Percentiles rank a stretch among this genome's conserved stretches.
These are phyloP conservation scores for Claviceps maximensis DNA, from an alignment of 2,329 filamentous ascomycete species.

Conservation along the genomic window DNA sequence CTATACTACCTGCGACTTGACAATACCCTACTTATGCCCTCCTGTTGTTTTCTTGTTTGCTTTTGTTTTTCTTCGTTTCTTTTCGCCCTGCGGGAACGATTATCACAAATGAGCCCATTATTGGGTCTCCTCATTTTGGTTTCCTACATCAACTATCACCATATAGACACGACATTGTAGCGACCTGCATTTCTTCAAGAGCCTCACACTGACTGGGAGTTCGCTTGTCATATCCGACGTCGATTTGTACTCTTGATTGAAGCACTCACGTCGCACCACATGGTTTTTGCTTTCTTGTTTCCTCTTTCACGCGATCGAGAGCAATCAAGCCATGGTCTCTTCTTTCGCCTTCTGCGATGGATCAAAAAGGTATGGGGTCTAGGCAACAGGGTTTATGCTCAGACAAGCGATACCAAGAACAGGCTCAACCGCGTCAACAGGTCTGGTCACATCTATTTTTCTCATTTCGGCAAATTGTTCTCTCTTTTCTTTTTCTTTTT, in stretches of 20 bases:
- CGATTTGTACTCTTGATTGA: conserved; percentile 1
- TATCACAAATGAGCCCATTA: neutral
- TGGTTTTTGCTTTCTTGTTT: neutral
- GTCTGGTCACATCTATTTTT: neutral
- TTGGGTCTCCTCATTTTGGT: neutral
- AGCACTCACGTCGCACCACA: neutral
- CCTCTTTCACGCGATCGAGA: neutral
- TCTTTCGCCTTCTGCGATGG: neutral
- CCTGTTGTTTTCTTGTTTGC: neutral
- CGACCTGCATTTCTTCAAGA: conserved; percentile 12
- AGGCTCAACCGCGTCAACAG: neutral
- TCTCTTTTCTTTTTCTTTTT: neutral
- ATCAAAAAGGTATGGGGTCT: neutral
- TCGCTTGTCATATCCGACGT: neutral
- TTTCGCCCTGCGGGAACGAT: neutral
- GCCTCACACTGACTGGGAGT: conserved; percentile 2
- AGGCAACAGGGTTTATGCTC: neutral
- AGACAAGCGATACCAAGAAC: neutral
- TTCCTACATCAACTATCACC: neutral
- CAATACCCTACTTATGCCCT: neutral
- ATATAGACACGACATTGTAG: conserved; percentile 19
- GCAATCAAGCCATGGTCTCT: neutral
- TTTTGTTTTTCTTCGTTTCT: neutral
- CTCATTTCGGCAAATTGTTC: neutral
- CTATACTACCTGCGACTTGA: neutral